A percentile compares a stretch with the other conserved stretches of the same genome.
Conservation (phyloP, 176 grass and related monocot species). For the Calamus simplicifolius region DNA sequence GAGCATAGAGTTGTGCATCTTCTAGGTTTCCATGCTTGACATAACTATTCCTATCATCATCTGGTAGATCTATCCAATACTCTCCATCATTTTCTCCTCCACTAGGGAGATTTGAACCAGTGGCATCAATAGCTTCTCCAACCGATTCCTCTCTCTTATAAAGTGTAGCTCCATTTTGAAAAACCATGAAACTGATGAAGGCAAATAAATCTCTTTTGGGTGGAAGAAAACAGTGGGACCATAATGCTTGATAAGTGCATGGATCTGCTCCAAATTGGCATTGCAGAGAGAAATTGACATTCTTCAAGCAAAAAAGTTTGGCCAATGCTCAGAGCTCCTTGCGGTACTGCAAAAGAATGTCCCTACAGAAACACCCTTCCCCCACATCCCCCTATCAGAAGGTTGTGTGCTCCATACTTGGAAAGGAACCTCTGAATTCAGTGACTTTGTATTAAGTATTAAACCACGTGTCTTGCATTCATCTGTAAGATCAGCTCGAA, state of each 20-base stretch:
- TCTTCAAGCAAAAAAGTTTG: conserved; percentile 58
- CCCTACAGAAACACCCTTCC: no score
- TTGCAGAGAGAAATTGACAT: conserved; percentile 51
- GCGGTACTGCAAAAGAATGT: no score
- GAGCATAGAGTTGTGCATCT: conserved; percentile 65
- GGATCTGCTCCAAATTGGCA: conserved; percentile 77
- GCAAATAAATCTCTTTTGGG: conserved; percentile 76
- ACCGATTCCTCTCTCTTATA: conserved; percentile 50
- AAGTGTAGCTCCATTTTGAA: conserved; percentile 80
- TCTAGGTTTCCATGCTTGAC: conserved; percentile 79
- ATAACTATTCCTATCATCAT: conserved; percentile 27
- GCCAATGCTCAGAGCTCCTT: conserved; percentile 15
- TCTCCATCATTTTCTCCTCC: conserved; percentile 74
- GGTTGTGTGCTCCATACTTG: no score
- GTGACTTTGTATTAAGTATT: no score
- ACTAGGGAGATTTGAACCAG: conserved; percentile 66
- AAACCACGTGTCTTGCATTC: no score
- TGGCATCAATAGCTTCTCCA: conserved; percentile 51
- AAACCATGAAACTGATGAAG: conserved; percentile 93
- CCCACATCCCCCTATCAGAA: no score
- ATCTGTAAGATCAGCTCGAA: conserved; percentile 62
- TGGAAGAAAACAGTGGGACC: conserved; percentile 87
- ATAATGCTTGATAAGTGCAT: conserved; percentile 80
- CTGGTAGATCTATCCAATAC: conserved; percentile 88
- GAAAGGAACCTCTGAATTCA: no score